Conservation (phyloP, 345 rosid species). For the Adansonia digitata region DNA sequence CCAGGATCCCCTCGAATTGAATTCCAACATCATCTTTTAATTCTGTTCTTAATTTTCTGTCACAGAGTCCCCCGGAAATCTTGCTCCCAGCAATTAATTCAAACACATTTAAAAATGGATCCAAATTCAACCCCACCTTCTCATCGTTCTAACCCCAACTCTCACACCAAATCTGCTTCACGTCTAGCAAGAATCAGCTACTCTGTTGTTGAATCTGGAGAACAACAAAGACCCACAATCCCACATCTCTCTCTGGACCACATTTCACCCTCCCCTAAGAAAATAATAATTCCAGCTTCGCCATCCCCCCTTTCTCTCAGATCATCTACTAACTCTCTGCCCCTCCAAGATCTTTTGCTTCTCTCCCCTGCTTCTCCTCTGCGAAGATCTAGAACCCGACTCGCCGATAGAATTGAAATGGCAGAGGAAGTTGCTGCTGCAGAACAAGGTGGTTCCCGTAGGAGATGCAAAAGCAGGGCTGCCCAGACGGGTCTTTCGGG, state of each 20-base stretch:
- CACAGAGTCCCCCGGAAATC: not conserved
- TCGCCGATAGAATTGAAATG: constrained; percentile 56
- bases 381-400: constrained; percentile 54
- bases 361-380: constrained; percentile 62
- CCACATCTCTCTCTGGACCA: constrained; percentile 45
- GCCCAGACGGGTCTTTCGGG: constrained; percentile 39
- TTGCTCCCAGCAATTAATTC: not conserved
- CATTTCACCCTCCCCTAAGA: constrained; percentile 39
- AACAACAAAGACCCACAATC: constrained; percentile 13
- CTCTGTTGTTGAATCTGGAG: constrained; percentile 26
- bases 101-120: constrained; percentile 30
- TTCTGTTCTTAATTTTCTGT: not conserved
- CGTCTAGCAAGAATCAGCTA: constrained; percentile 45
- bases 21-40: not conserved
- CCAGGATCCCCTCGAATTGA: not conserved
- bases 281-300: constrained; percentile 33
- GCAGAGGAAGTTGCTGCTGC: constrained; percentile 43
- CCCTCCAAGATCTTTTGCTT: constrained; percentile 56
- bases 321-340: constrained; percentile 41
- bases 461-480: constrained; percentile 47
- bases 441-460: constrained; percentile 45
- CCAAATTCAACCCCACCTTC: constrained; percentile 19
- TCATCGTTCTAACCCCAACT: constrained; percentile 22
- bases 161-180: constrained; percentile 57
- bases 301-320: constrained; percentile 36